phyloP scores from a whole-genome alignment of 441 rosid genomes.

The Erodium texanum region DNA sequence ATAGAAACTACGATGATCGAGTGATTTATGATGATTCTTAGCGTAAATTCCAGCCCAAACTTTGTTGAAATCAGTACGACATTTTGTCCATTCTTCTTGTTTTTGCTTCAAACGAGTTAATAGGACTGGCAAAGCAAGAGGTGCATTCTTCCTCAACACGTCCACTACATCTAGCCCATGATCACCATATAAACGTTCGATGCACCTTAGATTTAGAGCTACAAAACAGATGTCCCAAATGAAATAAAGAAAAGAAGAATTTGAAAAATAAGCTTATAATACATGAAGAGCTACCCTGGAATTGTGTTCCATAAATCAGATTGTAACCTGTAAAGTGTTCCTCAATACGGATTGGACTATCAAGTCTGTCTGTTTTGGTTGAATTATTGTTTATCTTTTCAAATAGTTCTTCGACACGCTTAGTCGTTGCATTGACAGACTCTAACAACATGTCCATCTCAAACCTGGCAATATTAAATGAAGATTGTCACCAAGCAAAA shows the following conservation, averaged over 20 bases:
- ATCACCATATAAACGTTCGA: slow-evolving; percentile 91
- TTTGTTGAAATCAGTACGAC: slow-evolving; percentile 92
- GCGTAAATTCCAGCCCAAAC: slow-evolving; percentile 97
- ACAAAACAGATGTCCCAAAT: slow-evolving; percentile 19
- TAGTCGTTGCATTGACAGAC: slow-evolving; percentile 72
- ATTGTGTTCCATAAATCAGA: slow-evolving; percentile 16
- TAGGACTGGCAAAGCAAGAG: slow-evolving; percentile 87
- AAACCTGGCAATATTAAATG: slow-evolving; percentile 52
- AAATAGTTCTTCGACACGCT: slow-evolving; percentile 77
- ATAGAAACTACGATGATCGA: slow-evolving; percentile 96
- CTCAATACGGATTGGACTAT: slow-evolving; percentile 48
- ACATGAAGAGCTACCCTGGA: slow-evolving; percentile 6
- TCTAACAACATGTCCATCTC: slow-evolving; percentile 97
- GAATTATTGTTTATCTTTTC: slow-evolving; percentile 62
- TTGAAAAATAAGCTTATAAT: slow-evolving; percentile 8
- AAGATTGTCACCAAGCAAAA: slow-evolving; percentile 6
- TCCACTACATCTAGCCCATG: slow-evolving; percentile 98
- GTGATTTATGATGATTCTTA: slow-evolving; percentile 92
- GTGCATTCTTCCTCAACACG: slow-evolving; percentile 67
- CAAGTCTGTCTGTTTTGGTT: slow-evolving; percentile 35
- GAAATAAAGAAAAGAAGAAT: neutral
- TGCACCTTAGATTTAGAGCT: slow-evolving; percentile 88
- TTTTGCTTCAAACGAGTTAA: slow-evolving; percentile 95
- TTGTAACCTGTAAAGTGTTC: slow-evolving; percentile 78
- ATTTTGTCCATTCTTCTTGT: slow-evolving; percentile 94